phyloP scores from a whole-genome alignment of 208 protist species.

The Wallacemonas collosoma region DNA sequence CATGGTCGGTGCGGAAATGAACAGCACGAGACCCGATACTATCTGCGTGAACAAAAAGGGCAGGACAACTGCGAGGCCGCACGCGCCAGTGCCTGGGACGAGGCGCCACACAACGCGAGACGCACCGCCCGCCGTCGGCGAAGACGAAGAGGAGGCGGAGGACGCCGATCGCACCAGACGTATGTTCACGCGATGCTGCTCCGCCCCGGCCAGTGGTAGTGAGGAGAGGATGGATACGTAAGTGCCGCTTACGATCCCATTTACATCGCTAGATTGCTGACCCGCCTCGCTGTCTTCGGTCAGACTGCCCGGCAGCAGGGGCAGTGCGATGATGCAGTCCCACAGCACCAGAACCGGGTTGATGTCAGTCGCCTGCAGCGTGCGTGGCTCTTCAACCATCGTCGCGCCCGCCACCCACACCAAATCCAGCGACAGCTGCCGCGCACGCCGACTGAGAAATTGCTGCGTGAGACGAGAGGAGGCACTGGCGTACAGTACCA shows the following conservation, averaged over 20 bases:
- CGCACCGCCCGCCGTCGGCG: no score
- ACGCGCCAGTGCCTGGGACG: slow-evolving; percentile 11
- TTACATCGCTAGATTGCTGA: neutral
- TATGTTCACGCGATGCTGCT: slow-evolving; percentile 25
- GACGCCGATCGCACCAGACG: slow-evolving; percentile 27
- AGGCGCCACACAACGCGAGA: slow-evolving; percentile 35
- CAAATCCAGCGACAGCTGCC: slow-evolving; percentile 27
- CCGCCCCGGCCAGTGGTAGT: slow-evolving; percentile 36
- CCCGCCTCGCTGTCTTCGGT: neutral
- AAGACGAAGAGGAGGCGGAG: neutral
- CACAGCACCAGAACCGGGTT: slow-evolving; percentile 60
- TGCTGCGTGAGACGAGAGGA: slow-evolving; percentile 72
- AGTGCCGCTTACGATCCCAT: slow-evolving; percentile 17
- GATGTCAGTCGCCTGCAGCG: slow-evolving; percentile 25
- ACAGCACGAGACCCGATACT: slow-evolving; percentile 34
- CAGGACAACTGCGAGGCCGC: slow-evolving; percentile 32
- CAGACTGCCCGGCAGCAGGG: slow-evolving; percentile 25
- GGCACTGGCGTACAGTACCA: slow-evolving; percentile 58
- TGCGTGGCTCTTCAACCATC: slow-evolving; percentile 42
- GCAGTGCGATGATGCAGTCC: slow-evolving; percentile 54
- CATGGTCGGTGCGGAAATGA: slow-evolving; percentile 6
- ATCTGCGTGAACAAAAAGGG: slow-evolving; percentile 47
- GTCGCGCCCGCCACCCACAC: slow-evolving; percentile 65
- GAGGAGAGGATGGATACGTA: slow-evolving; percentile 48
- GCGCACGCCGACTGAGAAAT: slow-evolving; percentile 31